A percentile compares a stretch with the other conserved stretches of the same genome.
Conservation (phyloP, 768 basidiomycete genomes). For the Lactarius deliciosus region DNA sequence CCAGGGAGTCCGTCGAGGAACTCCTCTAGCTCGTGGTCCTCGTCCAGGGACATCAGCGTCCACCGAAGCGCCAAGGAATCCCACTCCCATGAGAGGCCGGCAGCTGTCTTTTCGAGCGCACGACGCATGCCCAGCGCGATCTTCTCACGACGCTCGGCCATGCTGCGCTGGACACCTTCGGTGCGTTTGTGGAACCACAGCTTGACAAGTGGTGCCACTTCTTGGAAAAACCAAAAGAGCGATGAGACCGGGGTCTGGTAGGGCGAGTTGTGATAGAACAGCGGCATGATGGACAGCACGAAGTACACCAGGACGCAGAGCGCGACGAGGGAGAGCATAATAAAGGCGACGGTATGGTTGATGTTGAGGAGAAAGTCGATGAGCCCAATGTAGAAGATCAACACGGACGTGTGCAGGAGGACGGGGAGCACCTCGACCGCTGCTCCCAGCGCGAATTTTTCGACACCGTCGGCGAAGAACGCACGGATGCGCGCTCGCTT, state of each 20-base stretch:
- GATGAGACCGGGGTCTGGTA: slow-evolving; percentile 27
- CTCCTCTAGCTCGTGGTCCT: slow-evolving; percentile 21
- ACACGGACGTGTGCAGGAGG: slow-evolving; percentile 25
- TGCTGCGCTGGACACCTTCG: neutral
- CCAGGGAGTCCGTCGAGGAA: slow-evolving; percentile 22
- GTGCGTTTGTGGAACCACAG: slow-evolving; percentile 8
- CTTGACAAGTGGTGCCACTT: slow-evolving; percentile 11
- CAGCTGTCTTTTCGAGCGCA: slow-evolving; percentile 12
- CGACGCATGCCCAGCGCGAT: slow-evolving; percentile 17
- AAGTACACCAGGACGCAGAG: slow-evolving; percentile 13
- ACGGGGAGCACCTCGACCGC: slow-evolving; percentile 26
- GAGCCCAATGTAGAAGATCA: slow-evolving; percentile 27
- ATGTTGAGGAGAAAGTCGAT: slow-evolving; percentile 21
- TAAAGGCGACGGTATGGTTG: slow-evolving; percentile 18
- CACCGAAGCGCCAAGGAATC: slow-evolving; percentile 13
- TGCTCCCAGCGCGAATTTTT: slow-evolving; percentile 17
- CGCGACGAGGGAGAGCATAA: slow-evolving; percentile 3
- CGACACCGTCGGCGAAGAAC: slow-evolving; percentile 22
- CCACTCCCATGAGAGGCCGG: neutral
- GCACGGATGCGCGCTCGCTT: slow-evolving; percentile 27
- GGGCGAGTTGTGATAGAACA: slow-evolving; percentile 19
- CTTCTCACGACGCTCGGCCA: slow-evolving; percentile 5
- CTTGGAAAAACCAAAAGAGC: slow-evolving; percentile 5
- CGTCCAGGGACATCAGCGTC: slow-evolving; percentile 18
- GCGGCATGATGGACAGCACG: slow-evolving; percentile 19